phyloP scores from a whole-genome alignment of 1,139 yeast species.

The Torulaspora pretoriensis region DNA sequence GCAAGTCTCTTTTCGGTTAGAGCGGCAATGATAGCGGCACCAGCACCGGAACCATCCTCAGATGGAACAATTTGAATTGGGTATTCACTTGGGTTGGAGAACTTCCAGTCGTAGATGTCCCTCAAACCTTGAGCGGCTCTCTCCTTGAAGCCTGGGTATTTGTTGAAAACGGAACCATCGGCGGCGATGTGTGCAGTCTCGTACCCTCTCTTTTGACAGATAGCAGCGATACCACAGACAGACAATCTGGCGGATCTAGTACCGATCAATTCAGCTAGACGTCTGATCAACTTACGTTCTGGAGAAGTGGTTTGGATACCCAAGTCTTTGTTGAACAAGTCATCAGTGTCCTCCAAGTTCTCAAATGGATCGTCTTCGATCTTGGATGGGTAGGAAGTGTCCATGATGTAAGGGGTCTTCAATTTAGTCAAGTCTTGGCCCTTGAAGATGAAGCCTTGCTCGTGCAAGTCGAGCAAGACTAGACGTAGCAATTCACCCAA shows the following conservation, averaged over 20 bases:
- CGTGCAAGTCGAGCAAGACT: constrained; percentile 67
- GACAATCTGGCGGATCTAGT: constrained; percentile 90
- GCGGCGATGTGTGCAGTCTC: constrained; percentile 86
- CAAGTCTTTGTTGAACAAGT: constrained; percentile 56
- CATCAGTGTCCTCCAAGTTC: constrained; percentile 72
- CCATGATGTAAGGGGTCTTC: constrained; percentile 64
- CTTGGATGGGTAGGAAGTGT: constrained; percentile 80
- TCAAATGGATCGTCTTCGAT: constrained; percentile 90
- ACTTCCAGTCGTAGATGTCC: constrained; percentile 83
- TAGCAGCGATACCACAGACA: constrained; percentile 94
- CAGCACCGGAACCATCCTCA: constrained; percentile 98
- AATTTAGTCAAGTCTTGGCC: constrained; percentile 62
- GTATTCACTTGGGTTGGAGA: constrained; percentile 44
- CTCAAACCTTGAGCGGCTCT: constrained; percentile 86
- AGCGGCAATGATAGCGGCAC: constrained; percentile 97
- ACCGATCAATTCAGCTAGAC: constrained; percentile 82
- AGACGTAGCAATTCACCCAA: constrained; percentile 89
- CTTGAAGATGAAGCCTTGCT: constrained; percentile 62
- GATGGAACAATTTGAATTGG: constrained; percentile 85
- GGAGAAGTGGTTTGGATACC: constrained; percentile 62
- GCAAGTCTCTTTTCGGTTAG: constrained; percentile 74
- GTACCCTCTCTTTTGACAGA: constrained; percentile 81
- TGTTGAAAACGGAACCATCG: constrained; percentile 93
- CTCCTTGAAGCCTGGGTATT: constrained; percentile 85
- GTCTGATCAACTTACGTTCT: constrained; percentile 80